Conservation (phyloP, 352 stramenopile species). For the Poterioochromonas sp. region DNA sequence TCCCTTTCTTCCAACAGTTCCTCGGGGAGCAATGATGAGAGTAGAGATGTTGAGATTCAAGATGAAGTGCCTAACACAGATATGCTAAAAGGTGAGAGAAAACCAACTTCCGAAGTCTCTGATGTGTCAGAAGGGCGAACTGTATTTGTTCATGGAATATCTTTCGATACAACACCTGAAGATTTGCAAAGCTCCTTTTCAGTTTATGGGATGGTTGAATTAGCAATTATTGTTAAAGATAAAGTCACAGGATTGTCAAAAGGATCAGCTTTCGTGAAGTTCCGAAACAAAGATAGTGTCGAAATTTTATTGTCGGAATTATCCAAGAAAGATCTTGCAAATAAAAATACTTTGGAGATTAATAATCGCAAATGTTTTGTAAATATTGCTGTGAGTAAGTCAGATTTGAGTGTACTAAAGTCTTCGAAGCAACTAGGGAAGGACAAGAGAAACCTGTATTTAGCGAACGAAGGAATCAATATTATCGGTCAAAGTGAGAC, state of each 20-base stretch:
- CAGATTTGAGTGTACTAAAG: not conserved
- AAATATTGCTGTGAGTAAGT: not conserved
- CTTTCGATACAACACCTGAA: slow-evolving; percentile 61
- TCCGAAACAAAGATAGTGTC: slow-evolving; percentile 41
- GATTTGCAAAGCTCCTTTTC: slow-evolving; percentile 59
- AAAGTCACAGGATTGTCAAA: slow-evolving; percentile 50
- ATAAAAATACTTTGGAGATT: slow-evolving; percentile 12
- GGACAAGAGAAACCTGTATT: slow-evolving; percentile 88
- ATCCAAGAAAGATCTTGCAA: too few species aligned
- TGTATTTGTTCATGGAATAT: slow-evolving; percentile 54
- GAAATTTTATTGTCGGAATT: not conserved
- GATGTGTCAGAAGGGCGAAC: slow-evolving; percentile 23
- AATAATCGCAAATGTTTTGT: not conserved
- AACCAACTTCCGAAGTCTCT: too few species aligned
- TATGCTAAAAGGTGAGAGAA: not conserved
- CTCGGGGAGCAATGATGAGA: slow-evolving; percentile 38
- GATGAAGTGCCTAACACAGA: not conserved
- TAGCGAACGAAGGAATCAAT: slow-evolving; percentile 83
- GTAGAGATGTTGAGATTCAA: not conserved
- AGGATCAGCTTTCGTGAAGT: slow-evolving; percentile 65
- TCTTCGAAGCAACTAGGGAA: slow-evolving; percentile 56
- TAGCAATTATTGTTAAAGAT: slow-evolving; percentile 61
- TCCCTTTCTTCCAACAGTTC: slow-evolving; percentile 18
- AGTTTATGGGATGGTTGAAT: slow-evolving; percentile 54
- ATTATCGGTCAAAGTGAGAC: slow-evolving; percentile 46